These are phyloP conservation scores for Clitopilus hobsonii DNA, from an alignment of 768 basidiomycete species.

Conservation along the genomic window DNA sequence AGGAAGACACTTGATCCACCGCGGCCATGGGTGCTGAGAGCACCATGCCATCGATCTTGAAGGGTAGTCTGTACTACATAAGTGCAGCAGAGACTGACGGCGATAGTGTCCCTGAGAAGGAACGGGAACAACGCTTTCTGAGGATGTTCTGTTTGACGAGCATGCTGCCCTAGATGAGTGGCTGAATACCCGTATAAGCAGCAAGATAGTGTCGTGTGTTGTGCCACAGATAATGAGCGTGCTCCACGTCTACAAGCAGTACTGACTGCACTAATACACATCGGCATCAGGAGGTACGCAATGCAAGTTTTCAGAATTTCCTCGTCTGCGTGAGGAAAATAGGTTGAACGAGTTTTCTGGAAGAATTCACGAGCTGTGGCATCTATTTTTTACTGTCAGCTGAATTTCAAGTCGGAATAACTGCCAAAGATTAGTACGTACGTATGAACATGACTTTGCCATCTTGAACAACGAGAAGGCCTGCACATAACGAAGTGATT, in stretches of 20 bases:
- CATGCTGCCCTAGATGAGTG: background rate
- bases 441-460: background rate
- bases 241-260: background rate
- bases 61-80: background rate
- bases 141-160: background rate
- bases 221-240: background rate
- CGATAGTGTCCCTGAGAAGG: background rate
- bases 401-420: background rate
- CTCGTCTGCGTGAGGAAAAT: background rate
- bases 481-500: background rate
- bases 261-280: background rate
- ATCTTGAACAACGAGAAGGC: background rate
- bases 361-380: background rate
- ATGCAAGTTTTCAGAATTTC: background rate
- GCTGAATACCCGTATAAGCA: background rate
- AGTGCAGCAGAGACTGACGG: background rate
- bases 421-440: background rate
- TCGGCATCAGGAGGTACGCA: background rate
- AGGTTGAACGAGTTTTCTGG: background rate
- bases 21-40: background rate
- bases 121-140: background rate
- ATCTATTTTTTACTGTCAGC: background rate
- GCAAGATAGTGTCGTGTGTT: background rate
- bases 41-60: background rate
- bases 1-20: background rate